These are phyloP conservation scores for Neurospora sp. DNA, from an alignment of 2,329 filamentous ascomycete genomes.

Conservation along the genomic window DNA sequence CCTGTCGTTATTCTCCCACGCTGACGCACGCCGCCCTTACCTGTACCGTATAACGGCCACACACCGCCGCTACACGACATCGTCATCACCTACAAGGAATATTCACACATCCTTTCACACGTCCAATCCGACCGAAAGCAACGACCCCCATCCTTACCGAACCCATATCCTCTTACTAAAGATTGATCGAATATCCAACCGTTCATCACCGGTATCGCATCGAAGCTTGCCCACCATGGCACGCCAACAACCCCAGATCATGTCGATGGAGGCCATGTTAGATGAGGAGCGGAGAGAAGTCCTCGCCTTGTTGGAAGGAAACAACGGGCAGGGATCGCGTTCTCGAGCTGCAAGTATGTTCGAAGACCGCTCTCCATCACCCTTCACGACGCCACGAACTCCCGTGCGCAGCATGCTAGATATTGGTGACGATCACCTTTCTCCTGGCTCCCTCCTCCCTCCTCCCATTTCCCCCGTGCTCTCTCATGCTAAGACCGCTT, in stretches of 20 bases:
- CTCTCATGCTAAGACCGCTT: conserved; percentile 22
- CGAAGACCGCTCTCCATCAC: conserved; percentile 39
- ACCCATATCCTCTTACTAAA: not conserved
- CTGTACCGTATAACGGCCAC: not conserved
- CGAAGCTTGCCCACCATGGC: conserved; percentile 21
- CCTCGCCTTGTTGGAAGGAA: conserved; percentile 54
- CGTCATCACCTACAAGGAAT: not conserved
- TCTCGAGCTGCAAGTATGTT: conserved; percentile 23
- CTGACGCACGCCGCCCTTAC: conserved; percentile 5
- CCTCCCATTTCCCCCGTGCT: conserved; percentile 11
- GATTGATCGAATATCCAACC: not conserved
- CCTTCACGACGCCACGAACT: conserved; percentile 49
- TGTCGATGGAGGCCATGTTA: conserved; percentile 68
- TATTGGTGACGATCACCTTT: conserved; percentile 35
- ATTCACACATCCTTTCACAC: not conserved
- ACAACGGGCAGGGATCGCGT: conserved; percentile 17
- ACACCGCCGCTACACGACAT: not conserved
- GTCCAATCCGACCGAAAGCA: not conserved
- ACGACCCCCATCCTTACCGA: not conserved
- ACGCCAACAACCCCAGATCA: conserved; percentile 32
- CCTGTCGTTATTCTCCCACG: conserved; percentile 6
- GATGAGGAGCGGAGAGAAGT: conserved; percentile 71
- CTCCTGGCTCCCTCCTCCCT: conserved; percentile 15
- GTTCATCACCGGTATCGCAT: not conserved
- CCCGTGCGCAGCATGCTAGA: conserved; percentile 62